Conservation (phyloP, 345 rosid genomes). For the Trapa incisa region DNA sequence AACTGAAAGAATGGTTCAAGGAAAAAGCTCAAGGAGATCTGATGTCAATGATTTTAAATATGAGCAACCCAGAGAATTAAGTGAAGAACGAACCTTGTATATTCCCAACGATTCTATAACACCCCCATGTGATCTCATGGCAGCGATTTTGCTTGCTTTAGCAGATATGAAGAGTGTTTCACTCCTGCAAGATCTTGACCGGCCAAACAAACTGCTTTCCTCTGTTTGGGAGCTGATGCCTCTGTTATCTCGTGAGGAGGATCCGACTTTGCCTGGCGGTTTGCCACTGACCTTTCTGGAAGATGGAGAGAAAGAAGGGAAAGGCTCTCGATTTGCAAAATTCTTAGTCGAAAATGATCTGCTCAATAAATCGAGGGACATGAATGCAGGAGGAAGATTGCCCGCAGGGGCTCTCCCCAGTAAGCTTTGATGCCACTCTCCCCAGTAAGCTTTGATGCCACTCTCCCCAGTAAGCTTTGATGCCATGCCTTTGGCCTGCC, state of each 20-base stretch:
- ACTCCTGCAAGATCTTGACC: slow-evolving; percentile 50
- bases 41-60: not conserved
- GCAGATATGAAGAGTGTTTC: slow-evolving; percentile 46
- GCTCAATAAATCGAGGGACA: slow-evolving; percentile 25
- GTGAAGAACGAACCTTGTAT: not conserved
- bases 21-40: not conserved
- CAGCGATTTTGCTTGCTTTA: slow-evolving; percentile 2
- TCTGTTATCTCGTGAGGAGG: slow-evolving; percentile 43
- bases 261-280: slow-evolving; percentile 24
- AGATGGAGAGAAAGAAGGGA: slow-evolving; percentile 34
- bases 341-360: slow-evolving; percentile 50
- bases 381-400: slow-evolving; percentile 15
- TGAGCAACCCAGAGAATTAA: not conserved
- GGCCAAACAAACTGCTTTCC: slow-evolving; percentile 47
- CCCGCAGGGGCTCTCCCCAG: slow-evolving; percentile 28
- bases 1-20: not conserved
- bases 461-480: slow-evolving; percentile 49
- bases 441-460: slow-evolving; percentile 49
- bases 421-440: slow-evolving; percentile 37
- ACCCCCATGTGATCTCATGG: not conserved
- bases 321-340: slow-evolving; percentile 75
- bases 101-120: not conserved
- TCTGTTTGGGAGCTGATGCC: slow-evolving; percentile 83
- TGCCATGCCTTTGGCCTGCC: not conserved
- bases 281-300: slow-evolving; percentile 29